Percentiles rank a stretch among this genome's conserved stretches.
These are phyloP conservation scores for Ilex asprella DNA, from an alignment of 257 asterid species.

Conservation along the genomic window DNA sequence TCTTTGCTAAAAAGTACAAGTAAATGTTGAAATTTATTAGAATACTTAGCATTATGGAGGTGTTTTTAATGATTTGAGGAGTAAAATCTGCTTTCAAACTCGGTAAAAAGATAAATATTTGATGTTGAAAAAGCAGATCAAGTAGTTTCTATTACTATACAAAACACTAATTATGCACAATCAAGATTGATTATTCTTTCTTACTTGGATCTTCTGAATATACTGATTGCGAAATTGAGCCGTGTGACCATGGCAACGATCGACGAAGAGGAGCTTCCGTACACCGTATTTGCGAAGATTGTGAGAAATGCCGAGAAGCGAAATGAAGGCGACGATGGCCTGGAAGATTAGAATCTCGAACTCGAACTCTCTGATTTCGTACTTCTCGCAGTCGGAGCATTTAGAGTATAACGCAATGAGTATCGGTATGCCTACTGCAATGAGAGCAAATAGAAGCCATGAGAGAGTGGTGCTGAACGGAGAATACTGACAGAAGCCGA, in stretches of 20 bases:
- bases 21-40: too few species aligned
- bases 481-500: conserved; percentile 59
- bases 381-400: conserved; percentile 51
- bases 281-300: conserved; percentile 62
- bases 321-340: conserved; percentile 54
- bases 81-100: too few species aligned
- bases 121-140: too few species aligned
- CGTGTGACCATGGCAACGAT: conserved; percentile 51
- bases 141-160: too few species aligned
- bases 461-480: conserved; percentile 34
- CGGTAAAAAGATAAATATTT: too few species aligned
- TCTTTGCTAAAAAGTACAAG: too few species aligned
- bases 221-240: conserved; percentile 52
- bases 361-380: conserved; percentile 60
- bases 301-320: conserved; percentile 60
- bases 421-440: conserved; percentile 53
- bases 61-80: too few species aligned
- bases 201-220: conserved; percentile 52
- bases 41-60: too few species aligned
- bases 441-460: conserved; percentile 50
- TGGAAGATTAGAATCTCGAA: conserved; percentile 42
- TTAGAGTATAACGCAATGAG: conserved; percentile 21
- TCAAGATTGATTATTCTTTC: neutral
- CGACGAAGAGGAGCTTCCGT: conserved; percentile 66
- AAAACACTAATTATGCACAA: too few species aligned